phyloP scores from a whole-genome alignment of 805 yeast species.

The Ogataea thermomethanolica region DNA sequence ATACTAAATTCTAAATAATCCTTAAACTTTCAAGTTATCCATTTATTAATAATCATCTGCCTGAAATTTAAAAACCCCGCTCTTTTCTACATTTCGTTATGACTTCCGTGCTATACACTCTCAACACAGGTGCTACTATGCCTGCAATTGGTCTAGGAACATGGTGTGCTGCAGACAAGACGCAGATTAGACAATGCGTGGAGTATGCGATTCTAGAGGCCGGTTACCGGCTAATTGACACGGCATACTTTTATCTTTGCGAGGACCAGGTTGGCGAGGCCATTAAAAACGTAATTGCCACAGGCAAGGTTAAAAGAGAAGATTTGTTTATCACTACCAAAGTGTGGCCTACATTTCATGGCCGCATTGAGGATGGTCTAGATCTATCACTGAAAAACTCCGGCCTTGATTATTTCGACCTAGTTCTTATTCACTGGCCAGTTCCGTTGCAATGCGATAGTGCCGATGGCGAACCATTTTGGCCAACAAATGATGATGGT shows the following conservation, averaged over 20 bases:
- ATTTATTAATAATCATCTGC: too few relatives aligned
- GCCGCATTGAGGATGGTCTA: conserved; percentile 34
- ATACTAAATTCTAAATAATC: neutral
- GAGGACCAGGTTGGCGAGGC: conserved; percentile 43
- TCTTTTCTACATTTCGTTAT: neutral
- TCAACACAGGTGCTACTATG: conserved; percentile 20
- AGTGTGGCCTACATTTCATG: conserved; percentile 24
- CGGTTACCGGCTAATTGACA: conserved; percentile 43
- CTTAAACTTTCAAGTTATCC: too few relatives aligned
- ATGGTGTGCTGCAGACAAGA: conserved; percentile 12
- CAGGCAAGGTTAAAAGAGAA: conserved; percentile 11
- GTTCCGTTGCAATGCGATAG: conserved; percentile 29
- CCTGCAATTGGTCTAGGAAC: conserved; percentile 27
- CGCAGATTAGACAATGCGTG: conserved; percentile 14
- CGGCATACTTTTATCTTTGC: conserved; percentile 39
- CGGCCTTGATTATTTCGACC: conserved; percentile 41
- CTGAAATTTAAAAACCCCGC: too few relatives aligned
- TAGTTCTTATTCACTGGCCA: conserved; percentile 48
- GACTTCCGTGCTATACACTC: conserved; percentile 4
- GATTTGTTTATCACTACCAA: conserved; percentile 22
- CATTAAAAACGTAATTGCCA: conserved; percentile 20
- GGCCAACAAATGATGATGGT: conserved; percentile 26
- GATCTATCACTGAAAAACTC: conserved; percentile 36
- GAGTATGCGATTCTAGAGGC: conserved; percentile 17
- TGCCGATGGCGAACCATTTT: conserved; percentile 17